Conservation (phyloP, 352 stramenopile species). For the Pythium aristosporum region DNA sequence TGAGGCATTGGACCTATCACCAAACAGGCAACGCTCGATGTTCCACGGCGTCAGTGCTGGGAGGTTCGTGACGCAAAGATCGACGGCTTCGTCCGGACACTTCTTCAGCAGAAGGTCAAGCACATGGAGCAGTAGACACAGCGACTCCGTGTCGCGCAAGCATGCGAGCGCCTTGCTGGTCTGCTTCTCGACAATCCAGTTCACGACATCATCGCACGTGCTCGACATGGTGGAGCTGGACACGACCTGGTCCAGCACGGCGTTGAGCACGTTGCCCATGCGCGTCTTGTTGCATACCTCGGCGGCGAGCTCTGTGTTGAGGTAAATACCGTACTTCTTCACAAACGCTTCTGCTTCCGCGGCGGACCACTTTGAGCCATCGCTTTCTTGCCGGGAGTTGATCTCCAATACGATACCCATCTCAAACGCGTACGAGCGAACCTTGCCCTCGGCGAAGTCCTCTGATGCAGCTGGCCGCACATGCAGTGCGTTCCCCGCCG, state of each 20-base stretch:
- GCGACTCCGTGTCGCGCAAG: conserved; percentile 55
- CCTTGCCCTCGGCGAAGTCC: conserved; percentile 26
- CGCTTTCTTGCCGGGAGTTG: background rate
- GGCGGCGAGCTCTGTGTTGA: conserved; percentile 80
- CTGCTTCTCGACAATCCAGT: conserved; percentile 71
- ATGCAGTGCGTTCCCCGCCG: conserved; percentile 47
- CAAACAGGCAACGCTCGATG: conserved; percentile 77
- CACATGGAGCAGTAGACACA: conserved; percentile 76
- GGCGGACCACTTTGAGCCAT: conserved; percentile 30
- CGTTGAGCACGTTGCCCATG: conserved; percentile 61
- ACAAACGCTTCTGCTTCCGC: conserved; percentile 71
- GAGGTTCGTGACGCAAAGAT: conserved; percentile 71
- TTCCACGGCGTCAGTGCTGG: conserved; percentile 79
- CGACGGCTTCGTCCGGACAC: conserved; percentile 62
- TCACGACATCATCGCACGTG: conserved; percentile 76
- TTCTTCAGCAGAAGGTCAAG: conserved; percentile 84
- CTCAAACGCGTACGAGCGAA: conserved; percentile 57
- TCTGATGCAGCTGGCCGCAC: conserved; percentile 36
- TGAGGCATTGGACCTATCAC: conserved; percentile 39
- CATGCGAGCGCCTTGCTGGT: conserved; percentile 40
- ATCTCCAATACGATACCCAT: conserved; percentile 46
- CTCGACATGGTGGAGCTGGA: conserved; percentile 78
- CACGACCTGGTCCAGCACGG: conserved; percentile 76
- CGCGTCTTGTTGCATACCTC: conserved; percentile 74
- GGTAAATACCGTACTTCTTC: conserved; percentile 79